A percentile compares a stretch with the other conserved stretches of the same genome.
Evolutionary conservation across 352 stramenopile genomes (phyloP).

Genomic region (Pythium dissotocum): DNA sequence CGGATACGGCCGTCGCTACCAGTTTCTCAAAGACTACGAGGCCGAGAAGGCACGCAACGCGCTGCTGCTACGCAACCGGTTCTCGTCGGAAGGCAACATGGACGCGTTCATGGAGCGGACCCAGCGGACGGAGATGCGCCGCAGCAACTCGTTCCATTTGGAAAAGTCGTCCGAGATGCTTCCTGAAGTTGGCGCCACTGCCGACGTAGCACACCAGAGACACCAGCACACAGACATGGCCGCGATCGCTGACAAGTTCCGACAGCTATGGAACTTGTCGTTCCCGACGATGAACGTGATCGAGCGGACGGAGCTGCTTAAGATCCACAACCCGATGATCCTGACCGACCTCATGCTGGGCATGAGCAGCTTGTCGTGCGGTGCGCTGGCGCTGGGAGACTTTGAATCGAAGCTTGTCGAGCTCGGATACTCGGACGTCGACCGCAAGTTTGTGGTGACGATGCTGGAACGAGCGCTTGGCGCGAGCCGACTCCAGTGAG

Average conservation of each 20-base stretch:
- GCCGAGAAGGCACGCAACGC: slow-evolving; percentile 21
- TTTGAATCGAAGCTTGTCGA: slow-evolving; percentile 61
- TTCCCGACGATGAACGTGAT: slow-evolving; percentile 76
- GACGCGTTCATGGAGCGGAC: slow-evolving; percentile 37
- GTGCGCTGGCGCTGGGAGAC: slow-evolving; percentile 51
- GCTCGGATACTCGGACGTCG: slow-evolving; percentile 57
- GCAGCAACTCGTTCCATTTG: slow-evolving; percentile 55
- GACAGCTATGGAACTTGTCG: slow-evolving; percentile 71
- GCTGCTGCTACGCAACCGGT: slow-evolving; percentile 43
- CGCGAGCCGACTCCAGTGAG: slow-evolving; percentile 9
- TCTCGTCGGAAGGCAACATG: slow-evolving; percentile 54
- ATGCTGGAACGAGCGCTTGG: slow-evolving; percentile 43
- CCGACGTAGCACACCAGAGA: not conserved
- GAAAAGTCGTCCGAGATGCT: slow-evolving; percentile 34
- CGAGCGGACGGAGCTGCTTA: slow-evolving; percentile 56
- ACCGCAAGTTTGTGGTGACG: slow-evolving; percentile 56
- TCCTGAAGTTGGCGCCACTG: slow-evolving; percentile 8
- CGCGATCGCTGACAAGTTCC: slow-evolving; percentile 49
- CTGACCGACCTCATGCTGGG: slow-evolving; percentile 80
- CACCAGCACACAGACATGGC: slow-evolving; percentile 2
- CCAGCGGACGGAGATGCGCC: slow-evolving; percentile 31
- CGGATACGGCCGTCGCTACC: slow-evolving; percentile 25
- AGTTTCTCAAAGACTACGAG: slow-evolving; percentile 26
- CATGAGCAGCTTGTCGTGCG: slow-evolving; percentile 73
- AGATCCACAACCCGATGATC: slow-evolving; percentile 63